phyloP scores from a whole-genome alignment of 2,329 filamentous ascomycete species.

The Rhynchosporium graminicola region DNA sequence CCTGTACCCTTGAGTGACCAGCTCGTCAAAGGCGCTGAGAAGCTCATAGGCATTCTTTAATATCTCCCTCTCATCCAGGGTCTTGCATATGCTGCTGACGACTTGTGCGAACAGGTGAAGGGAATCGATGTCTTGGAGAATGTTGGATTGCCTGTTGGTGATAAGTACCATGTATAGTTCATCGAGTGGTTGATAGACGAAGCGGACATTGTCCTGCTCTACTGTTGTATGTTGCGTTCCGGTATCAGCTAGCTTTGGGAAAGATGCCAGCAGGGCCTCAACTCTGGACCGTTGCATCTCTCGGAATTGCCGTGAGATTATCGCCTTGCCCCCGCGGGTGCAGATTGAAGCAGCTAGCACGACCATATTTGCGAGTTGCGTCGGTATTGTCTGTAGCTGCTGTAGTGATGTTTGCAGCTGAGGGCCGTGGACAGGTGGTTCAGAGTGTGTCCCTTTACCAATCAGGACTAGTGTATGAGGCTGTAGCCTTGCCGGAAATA shows the following conservation, averaged over 20 bases:
- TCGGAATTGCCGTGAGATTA: slow-evolving; percentile 95
- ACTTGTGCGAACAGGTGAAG: slow-evolving; percentile 98
- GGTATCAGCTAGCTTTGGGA: slow-evolving; percentile 95
- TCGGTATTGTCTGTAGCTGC: not conserved
- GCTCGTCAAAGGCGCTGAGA: slow-evolving; percentile 93
- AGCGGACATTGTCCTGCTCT: slow-evolving; percentile 98
- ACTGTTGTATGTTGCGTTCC: slow-evolving; percentile 97
- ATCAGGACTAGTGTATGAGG: not conserved
- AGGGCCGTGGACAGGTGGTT: not conserved
- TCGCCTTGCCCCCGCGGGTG: slow-evolving; percentile 96
- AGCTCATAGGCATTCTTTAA: slow-evolving; percentile 93
- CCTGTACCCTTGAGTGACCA: slow-evolving; percentile 92
- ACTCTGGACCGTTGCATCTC: slow-evolving; percentile 97
- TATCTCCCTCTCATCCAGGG: slow-evolving; percentile 92
- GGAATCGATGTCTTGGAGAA: slow-evolving; percentile 98
- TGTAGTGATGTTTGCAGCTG: not conserved
- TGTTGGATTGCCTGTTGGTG: slow-evolving; percentile 99
- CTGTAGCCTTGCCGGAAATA: not conserved
- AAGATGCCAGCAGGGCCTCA: slow-evolving; percentile 93
- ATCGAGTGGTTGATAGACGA: slow-evolving; percentile 97
- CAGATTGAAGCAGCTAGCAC: slow-evolving; percentile 98
- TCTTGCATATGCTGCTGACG: slow-evolving; percentile 94
- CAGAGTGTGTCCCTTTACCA: slow-evolving; percentile 8
- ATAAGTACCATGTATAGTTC: slow-evolving; percentile 99
- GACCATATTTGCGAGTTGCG: slow-evolving; percentile 46